Percentiles rank a stretch among this genome's conserved stretches.
Conservation (phyloP, 73 alveolate genomes). For the Symbiodinium natans region DNA sequence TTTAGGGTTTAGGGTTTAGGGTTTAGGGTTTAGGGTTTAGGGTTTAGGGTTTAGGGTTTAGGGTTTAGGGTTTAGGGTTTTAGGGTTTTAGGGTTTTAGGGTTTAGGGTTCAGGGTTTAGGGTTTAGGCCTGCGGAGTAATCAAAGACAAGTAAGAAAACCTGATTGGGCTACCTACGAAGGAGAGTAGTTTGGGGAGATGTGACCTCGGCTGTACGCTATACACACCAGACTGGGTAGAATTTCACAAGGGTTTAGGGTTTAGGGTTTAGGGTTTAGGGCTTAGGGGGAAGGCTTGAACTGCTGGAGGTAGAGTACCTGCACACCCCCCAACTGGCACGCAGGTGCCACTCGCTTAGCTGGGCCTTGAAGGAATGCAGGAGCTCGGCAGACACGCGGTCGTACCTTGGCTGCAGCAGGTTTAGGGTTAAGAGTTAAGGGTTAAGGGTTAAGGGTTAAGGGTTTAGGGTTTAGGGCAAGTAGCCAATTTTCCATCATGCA, state of each 20-base stretch:
- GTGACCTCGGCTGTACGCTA: too few relatives aligned
- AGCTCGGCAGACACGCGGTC: not conserved
- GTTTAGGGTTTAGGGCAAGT: not conserved
- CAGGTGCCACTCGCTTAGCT: not conserved
- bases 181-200: too few relatives aligned
- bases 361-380: not conserved
- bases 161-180: too few relatives aligned
- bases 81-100: not conserved
- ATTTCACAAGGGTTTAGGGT: too few relatives aligned
- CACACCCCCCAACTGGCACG: too few relatives aligned
- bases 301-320: not conserved
- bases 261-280: not conserved
- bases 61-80: too few relatives aligned
- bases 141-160: too few relatives aligned
- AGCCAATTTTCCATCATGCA: too few relatives aligned
- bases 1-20: not conserved
- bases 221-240: too few relatives aligned
- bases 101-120: too few relatives aligned
- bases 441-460: not conserved
- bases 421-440: not conserved
- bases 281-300: not conserved
- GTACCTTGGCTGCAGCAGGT: not conserved
- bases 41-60: too few relatives aligned
- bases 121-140: too few relatives aligned
- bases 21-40: not conserved